A percentile compares a stretch with the other conserved stretches of the same genome.
phyloP scores from a whole-genome alignment of 2,329 filamentous ascomycete species.

The Ophiostoma perfectum region DNA sequence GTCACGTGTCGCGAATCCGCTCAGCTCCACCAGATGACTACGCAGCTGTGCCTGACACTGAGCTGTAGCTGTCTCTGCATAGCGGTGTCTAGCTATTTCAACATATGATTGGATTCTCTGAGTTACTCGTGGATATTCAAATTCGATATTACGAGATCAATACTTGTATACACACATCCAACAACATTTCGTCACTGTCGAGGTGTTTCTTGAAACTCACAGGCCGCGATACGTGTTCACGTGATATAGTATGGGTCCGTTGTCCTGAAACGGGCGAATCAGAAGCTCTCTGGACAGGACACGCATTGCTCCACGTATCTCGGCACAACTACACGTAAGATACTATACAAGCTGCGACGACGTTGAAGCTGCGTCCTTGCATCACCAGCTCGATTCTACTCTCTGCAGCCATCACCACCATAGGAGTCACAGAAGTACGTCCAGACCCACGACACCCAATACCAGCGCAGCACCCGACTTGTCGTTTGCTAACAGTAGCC shows the following conservation, averaged over 20 bases:
- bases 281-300: constrained; percentile 1
- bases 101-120: too few relatives aligned
- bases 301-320: constrained; percentile 14
- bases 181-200: background rate
- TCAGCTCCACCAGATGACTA: background rate
- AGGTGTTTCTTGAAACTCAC: background rate
- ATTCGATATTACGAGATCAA: too few relatives aligned
- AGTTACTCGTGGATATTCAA: too few relatives aligned
- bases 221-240: background rate
- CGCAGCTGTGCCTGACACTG: background rate
- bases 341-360: background rate
- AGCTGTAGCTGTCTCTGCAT: too few relatives aligned
- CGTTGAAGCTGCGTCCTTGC: constrained; percentile 16
- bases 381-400: constrained; percentile 10
- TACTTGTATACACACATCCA: background rate
- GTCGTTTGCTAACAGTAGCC: background rate
- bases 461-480: too few relatives aligned
- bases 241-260: background rate
- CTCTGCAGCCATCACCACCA: background rate
- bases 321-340: constrained; percentile 10
- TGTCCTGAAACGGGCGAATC: background rate
- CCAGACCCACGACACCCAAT: background rate
- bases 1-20: constrained; percentile 7
- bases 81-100: too few relatives aligned
- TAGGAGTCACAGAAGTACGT: background rate